Conservation (phyloP, 257 asterid species). For the Primulina eburnea region DNA sequence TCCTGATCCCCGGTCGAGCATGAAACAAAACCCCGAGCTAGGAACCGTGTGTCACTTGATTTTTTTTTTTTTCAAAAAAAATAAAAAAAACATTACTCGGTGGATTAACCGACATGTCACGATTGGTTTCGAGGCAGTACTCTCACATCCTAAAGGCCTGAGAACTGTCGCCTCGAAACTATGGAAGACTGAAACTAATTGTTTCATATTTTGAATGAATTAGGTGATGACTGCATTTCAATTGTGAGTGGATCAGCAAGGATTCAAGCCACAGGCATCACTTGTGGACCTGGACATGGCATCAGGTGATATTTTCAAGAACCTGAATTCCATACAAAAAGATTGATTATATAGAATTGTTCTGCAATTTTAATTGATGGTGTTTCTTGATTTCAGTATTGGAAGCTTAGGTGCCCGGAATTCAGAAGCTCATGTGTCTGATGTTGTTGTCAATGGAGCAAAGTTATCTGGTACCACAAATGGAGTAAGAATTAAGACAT, state of each 20-base stretch:
- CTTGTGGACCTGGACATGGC: conserved; percentile 97
- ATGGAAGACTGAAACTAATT: too few species aligned
- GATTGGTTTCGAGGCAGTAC: too few species aligned
- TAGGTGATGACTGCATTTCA: conserved; percentile 91
- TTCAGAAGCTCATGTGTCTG: conserved; percentile 60
- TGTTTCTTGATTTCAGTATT: conserved; percentile 29
- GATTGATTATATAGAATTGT: background rate
- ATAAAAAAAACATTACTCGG: too few species aligned
- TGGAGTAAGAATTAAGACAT: conserved; percentile 91
- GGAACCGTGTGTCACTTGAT: too few species aligned
- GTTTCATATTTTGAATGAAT: conserved; percentile 14
- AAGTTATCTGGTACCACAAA: conserved; percentile 59
- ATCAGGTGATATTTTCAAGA: conserved; percentile 50
- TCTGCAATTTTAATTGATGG: background rate
- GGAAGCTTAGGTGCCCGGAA: conserved; percentile 78
- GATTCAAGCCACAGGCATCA: conserved; percentile 42
- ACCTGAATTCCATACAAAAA: background rate
- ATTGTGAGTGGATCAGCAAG: conserved; percentile 57
- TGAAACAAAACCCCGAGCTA: too few species aligned
- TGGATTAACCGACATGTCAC: too few species aligned
- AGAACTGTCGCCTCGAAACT: too few species aligned
- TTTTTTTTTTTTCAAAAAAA: too few species aligned
- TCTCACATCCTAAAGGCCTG: too few species aligned
- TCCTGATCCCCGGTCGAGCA: too few species aligned
- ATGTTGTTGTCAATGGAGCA: conserved; percentile 61